These are phyloP conservation scores for Vigna angularis DNA, from an alignment of 306 rosid genomes.

Conservation along the genomic window DNA sequence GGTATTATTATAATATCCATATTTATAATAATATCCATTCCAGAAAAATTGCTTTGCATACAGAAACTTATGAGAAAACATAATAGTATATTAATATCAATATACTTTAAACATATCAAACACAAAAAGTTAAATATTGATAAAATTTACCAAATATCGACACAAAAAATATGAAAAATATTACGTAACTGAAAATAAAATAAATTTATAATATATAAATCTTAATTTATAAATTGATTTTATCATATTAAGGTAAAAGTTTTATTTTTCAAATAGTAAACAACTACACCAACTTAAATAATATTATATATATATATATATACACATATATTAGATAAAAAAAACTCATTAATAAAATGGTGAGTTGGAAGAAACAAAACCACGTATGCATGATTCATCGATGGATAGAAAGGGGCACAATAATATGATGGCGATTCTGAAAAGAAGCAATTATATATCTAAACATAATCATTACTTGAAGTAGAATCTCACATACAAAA, in stretches of 20 bases:
- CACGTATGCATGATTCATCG: neutral
- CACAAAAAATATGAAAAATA: too few species aligned
- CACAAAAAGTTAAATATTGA: neutral
- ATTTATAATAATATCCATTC: too few species aligned
- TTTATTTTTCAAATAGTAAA: neutral
- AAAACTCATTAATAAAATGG: neutral
- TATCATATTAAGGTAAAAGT: too few species aligned
- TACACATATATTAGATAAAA: too few species aligned
- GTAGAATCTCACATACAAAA: slow-evolving; percentile 7
- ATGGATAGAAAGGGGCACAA: slow-evolving; percentile 6
- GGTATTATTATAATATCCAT: too few species aligned
- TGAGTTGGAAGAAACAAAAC: neutral
- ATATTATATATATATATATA: too few species aligned
- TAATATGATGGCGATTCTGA: slow-evolving; percentile 27
- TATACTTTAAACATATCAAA: neutral
- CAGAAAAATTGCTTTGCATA: too few species aligned
- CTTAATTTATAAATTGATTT: too few species aligned
- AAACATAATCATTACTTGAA: slow-evolving; percentile 23
- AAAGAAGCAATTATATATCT: slow-evolving; percentile 15
- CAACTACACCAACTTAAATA: neutral
- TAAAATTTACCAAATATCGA: neutral
- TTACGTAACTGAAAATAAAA: too few species aligned
- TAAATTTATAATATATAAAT: too few species aligned
- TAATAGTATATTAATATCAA: neutral
- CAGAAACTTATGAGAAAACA: too few species aligned